Conservation (phyloP, 805 yeast species). For the Kodamaea kaohsiungensis region DNA sequence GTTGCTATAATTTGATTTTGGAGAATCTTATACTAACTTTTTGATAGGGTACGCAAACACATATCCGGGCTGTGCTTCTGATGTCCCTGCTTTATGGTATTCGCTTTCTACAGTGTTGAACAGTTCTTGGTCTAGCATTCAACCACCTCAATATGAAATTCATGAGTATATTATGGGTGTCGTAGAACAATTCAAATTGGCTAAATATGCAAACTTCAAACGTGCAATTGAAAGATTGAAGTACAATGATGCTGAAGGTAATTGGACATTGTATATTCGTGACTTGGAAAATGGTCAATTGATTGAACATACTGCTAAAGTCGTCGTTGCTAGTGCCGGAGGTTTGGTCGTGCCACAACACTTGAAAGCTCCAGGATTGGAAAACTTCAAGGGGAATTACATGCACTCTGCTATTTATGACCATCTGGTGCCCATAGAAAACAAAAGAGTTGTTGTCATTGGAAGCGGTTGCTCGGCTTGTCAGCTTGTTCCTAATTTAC, state of each 20-base stretch:
- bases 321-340: conserved; percentile 32
- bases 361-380: conserved; percentile 32
- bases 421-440: conserved; percentile 32
- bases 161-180: conserved; percentile 40
- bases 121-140: conserved; percentile 35
- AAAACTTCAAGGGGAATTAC: conserved; percentile 35
- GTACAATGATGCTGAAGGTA: conserved; percentile 25
- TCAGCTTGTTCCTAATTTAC: conserved; percentile 39
- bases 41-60: conserved; percentile 41
- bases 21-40: not conserved
- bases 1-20: not conserved
- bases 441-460: conserved; percentile 37
- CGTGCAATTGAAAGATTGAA: conserved; percentile 21
- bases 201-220: conserved; percentile 21
- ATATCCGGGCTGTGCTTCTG: conserved; percentile 47
- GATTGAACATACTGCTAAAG: conserved; percentile 29
- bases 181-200: conserved; percentile 28
- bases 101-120: conserved; percentile 35
- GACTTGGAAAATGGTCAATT: conserved; percentile 31
- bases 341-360: conserved; percentile 40
- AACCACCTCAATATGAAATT: conserved; percentile 45
- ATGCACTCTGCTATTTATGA: conserved; percentile 45
- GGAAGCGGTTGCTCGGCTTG: conserved; percentile 47
- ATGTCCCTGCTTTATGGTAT: conserved; percentile 46
- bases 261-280: conserved; percentile 31